A percentile compares a stretch with the other conserved stretches of the same genome.
Conservation (phyloP, 805 yeast species). For the Metschnikowia drakensbergensis region DNA sequence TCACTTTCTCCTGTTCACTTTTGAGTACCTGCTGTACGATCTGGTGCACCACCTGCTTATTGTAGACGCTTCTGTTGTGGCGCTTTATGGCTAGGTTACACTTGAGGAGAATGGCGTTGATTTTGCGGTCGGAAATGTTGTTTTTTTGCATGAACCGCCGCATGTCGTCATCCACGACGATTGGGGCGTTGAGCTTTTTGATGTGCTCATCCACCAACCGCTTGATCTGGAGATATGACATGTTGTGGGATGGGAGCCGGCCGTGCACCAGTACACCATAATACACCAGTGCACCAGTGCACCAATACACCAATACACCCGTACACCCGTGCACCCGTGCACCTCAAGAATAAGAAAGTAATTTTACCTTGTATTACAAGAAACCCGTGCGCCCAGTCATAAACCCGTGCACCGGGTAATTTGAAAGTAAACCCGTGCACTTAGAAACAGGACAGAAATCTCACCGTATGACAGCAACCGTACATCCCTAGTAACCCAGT, state of each 20-base stretch:
- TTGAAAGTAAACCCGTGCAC: too few relatives aligned
- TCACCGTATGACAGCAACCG: too few relatives aligned
- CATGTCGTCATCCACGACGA: slow-evolving; percentile 19
- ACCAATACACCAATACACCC: not conserved
- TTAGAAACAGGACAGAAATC: too few relatives aligned
- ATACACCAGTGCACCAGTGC: not conserved
- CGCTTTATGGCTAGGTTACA: slow-evolving; percentile 24
- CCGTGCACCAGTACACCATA: not conserved
- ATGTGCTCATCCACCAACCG: slow-evolving; percentile 32
- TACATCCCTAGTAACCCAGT: too few relatives aligned
- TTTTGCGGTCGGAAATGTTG: slow-evolving; percentile 9
- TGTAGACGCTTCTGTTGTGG: slow-evolving; percentile 26
- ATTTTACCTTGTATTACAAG: too few relatives aligned
- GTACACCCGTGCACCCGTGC: too few relatives aligned
- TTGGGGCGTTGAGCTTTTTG: slow-evolving; percentile 27
- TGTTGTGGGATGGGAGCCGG: not conserved
- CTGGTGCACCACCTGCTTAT: slow-evolving; percentile 31
- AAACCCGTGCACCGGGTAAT: too few relatives aligned
- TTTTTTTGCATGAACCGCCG: slow-evolving; percentile 12
- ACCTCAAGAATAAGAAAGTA: too few relatives aligned
- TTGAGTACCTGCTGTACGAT: slow-evolving; percentile 35
- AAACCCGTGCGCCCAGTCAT: too few relatives aligned
- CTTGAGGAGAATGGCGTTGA: slow-evolving; percentile 21
- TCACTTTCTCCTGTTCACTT: slow-evolving; percentile 28
- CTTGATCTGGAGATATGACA: slow-evolving; percentile 30